Conservation (phyloP, 1,284 basidiomycete genomes). For the Microstroma glucosiphilum region DNA sequence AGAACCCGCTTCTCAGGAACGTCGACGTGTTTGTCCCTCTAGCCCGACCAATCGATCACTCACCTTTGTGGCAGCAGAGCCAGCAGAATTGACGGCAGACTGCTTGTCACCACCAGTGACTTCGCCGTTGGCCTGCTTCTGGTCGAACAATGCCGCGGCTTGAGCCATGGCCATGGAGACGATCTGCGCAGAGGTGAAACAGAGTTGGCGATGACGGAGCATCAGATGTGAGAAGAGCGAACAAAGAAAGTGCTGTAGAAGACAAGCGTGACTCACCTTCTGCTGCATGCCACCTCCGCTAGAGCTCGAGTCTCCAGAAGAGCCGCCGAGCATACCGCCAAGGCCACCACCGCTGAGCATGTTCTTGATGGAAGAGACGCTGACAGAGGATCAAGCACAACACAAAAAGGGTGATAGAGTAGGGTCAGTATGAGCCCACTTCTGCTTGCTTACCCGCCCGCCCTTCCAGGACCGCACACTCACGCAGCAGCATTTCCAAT, state of each 20-base stretch:
- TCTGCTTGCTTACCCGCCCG: not conserved
- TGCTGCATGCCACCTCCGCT: slow-evolving; percentile 20
- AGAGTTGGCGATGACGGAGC: no score
- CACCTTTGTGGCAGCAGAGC: slow-evolving; percentile 44
- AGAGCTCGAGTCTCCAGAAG: not conserved
- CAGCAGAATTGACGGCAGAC: slow-evolving; percentile 49
- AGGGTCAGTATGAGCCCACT: no score
- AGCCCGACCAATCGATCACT: slow-evolving; percentile 34
- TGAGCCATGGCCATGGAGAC: slow-evolving; percentile 36
- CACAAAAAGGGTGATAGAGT: no score
- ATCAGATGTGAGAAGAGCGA: slow-evolving; percentile 3
- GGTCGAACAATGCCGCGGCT: slow-evolving; percentile 37
- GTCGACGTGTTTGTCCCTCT: slow-evolving; percentile 6
- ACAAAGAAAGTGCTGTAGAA: slow-evolving; percentile 7
- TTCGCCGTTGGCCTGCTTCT: slow-evolving; percentile 41
- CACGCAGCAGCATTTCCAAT: slow-evolving; percentile 42
- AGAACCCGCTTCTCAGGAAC: no score
- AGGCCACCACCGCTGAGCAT: slow-evolving; percentile 16
- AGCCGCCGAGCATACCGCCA: slow-evolving; percentile 16
- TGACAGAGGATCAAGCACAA: slow-evolving; percentile 9
- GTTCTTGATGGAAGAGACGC: slow-evolving; percentile 30
- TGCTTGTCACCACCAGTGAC: slow-evolving; percentile 45
- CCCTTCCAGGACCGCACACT: slow-evolving; percentile 6
- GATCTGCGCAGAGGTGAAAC: not conserved
- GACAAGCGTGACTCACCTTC: no score